Base-by-base conservation (phyloP, 2,329 filamentous ascomycete genomes). In the Microsporum ferrugineum region DNA sequence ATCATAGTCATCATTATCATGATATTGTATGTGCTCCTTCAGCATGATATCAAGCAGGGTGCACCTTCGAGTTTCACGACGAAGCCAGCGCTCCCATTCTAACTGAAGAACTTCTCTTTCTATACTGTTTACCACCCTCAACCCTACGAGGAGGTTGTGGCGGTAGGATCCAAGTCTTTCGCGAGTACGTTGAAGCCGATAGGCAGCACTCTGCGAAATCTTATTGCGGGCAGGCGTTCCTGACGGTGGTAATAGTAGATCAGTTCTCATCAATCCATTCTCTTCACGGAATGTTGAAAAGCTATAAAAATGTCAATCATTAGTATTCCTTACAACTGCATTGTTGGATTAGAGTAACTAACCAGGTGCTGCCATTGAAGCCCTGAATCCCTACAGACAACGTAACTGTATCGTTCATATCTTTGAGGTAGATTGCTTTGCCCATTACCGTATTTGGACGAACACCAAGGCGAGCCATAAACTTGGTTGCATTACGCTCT, bases 71-170 rank as follows among this genome's bases (percentile, higher is more conserved):
- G 85, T 86, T 76, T 99, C 94, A 66, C 89, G 87, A 2, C 82
- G 75, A 34, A 97, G 80, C 91, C 92, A 99, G 65, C 89, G 88
- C 76, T 96, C 91, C 87, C 91, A 99, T 73, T 96, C 92, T 0
- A 88, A 87, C 68, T 85, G 83, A 60, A 97, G 75, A 72, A 96
- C 86, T 72, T 96, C 91, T 62, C 83, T 82, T 78, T 97, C 94
- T 33, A 97, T 85, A 61, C 82, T 87, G 74, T 97, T 96, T 63
- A 97, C 86, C 1, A 96, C 84, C 3, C 91, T 85, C 78, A 97
- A 85, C 3, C 91, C 91, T 3, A 99, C 91, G 1, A 97, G 77
- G 23, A 99, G 79, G 70, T 97, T 91, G 72, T 99, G 90, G 2
- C 94, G 82, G 71, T 96, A 94, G 1, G 84, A 79, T 0, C 88